Conservation (phyloP, 1,139 yeast species). For the Kurtzmaniella natalensis region DNA sequence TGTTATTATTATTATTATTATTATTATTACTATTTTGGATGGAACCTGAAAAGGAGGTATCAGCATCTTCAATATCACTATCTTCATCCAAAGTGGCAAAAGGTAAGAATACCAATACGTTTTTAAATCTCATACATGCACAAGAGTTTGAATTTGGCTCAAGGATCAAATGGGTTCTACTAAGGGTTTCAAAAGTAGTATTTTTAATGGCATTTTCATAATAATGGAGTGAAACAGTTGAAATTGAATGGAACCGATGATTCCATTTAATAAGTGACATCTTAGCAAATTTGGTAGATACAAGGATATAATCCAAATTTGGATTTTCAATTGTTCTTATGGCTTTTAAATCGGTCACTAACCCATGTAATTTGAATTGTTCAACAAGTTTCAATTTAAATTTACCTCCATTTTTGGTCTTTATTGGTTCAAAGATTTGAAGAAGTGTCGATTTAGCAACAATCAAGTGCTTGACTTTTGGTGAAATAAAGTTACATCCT, state of each 20-base stretch:
- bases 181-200: constrained; percentile 43
- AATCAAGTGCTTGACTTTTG: constrained; percentile 49
- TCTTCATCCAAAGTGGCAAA: constrained; percentile 45
- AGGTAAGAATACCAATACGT: constrained; percentile 71
- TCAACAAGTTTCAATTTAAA: constrained; percentile 49
- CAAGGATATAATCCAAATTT: constrained; percentile 53
- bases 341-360: constrained; percentile 54
- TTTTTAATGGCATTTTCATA: constrained; percentile 68
- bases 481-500: constrained; percentile 57
- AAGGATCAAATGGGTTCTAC: constrained; percentile 48
- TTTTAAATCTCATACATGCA: constrained; percentile 64
- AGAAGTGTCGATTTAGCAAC: constrained; percentile 70
- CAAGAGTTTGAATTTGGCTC: constrained; percentile 63
- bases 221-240: constrained; percentile 78
- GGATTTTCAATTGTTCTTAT: constrained; percentile 50
- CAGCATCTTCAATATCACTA: constrained; percentile 33
- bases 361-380: constrained; percentile 72
- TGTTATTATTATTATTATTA: constrained; percentile 4
- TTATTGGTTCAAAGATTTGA: constrained; percentile 56
- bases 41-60: constrained; percentile 16
- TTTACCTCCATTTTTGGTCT: constrained; percentile 19
- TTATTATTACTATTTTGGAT: constrained; percentile 5
- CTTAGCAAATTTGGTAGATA: constrained; percentile 75
- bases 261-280: constrained; percentile 77
- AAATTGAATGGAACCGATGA: constrained; percentile 41